Evolutionary conservation across 2,329 filamentous ascomycete species (phyloP).

Genomic region (Ophiostoma quercus): DNA sequence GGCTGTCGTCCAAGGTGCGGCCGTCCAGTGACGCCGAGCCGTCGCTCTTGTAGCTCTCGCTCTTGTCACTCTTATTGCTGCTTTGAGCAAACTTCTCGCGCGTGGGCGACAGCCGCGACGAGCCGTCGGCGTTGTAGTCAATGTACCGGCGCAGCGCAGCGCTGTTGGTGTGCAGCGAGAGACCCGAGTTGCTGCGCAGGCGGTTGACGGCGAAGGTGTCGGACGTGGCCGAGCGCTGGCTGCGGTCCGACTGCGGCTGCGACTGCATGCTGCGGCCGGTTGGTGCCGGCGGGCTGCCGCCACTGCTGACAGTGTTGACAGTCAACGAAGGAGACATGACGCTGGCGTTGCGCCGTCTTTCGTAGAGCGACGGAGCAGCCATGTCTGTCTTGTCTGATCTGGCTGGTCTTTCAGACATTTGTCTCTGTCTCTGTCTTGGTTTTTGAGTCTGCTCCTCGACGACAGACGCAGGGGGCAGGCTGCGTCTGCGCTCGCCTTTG

Average conservation of each 20-base stretch:
- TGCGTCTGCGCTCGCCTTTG: slow-evolving; percentile 23
- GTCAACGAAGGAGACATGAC: slow-evolving; percentile 17
- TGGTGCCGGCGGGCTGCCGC: background rate
- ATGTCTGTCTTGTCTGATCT: background rate
- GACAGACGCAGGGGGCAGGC: slow-evolving; percentile 17
- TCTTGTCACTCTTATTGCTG: background rate
- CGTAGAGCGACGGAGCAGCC: slow-evolving; percentile 1
- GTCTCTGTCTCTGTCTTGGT: background rate
- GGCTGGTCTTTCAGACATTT: background rate
- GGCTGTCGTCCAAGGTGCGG: background rate
- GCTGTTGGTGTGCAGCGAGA: slow-evolving; percentile 43
- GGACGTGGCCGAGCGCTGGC: background rate
- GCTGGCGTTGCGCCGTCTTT: slow-evolving; percentile 14
- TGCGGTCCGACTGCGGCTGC: background rate
- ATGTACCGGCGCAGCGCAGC: slow-evolving; percentile 43
- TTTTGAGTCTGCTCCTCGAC: background rate
- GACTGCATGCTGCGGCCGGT: background rate
- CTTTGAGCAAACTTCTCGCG: slow-evolving; percentile 1
- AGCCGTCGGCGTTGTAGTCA: slow-evolving; percentile 42
- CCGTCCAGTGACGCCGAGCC: slow-evolving; percentile 37
- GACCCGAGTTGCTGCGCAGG: slow-evolving; percentile 44
- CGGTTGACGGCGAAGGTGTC: slow-evolving; percentile 25
- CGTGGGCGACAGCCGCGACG: slow-evolving; percentile 30
- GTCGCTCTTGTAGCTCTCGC: slow-evolving; percentile 28
- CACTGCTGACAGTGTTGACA: slow-evolving; percentile 15